Percentiles rank a stretch among this genome's conserved stretches.
Evolutionary conservation across 192 early-diverging fungal species (phyloP).

Genomic region (Borealophlyctis nickersoniae): DNA sequence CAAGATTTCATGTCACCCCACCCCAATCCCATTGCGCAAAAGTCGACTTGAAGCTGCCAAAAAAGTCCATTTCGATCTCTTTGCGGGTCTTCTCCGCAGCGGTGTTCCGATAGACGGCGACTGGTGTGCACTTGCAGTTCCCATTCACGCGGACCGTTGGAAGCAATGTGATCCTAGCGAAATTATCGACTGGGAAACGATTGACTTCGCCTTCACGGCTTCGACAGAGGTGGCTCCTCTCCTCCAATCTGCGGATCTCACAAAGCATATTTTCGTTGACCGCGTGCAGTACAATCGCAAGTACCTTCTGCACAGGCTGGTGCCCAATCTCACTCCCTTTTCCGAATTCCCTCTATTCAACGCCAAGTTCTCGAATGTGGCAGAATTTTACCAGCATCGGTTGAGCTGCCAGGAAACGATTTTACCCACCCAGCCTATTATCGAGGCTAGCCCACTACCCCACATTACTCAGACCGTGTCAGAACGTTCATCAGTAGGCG

Average conservation of each 20-base stretch:
- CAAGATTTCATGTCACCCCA: too few relatives aligned
- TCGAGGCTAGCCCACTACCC: constrained; percentile 34
- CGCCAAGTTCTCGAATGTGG: constrained; percentile 22
- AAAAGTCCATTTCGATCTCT: constrained; percentile 19
- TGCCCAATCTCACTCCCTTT: constrained; percentile 8
- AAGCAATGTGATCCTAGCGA: too few relatives aligned
- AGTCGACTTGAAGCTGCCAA: constrained; percentile 3
- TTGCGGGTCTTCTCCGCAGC: constrained; percentile 25
- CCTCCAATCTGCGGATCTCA: constrained; percentile 11
- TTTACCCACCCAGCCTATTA: constrained; percentile 28
- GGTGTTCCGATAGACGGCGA: constrained; percentile 9
- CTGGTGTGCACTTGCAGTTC: constrained; percentile 23
- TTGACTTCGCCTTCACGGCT: neutral
- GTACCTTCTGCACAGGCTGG: constrained; percentile 30
- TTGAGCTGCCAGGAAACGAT: constrained; percentile 27
- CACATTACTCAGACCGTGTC: constrained; percentile 27
- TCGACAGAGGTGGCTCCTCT: neutral
- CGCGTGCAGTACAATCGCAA: constrained; percentile 30
- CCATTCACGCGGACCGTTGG: too few relatives aligned
- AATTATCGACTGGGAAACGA: neutral
- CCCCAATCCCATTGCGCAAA: too few relatives aligned
- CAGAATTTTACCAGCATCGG: constrained; percentile 30
- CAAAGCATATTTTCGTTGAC: constrained; percentile 30
- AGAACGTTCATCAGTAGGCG: neutral
- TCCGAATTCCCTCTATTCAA: constrained; percentile 4